Percentiles rank a stretch among this genome's conserved stretches.
These are phyloP conservation scores for Ceriops decandra DNA, from an alignment of 345 rosid genomes.

Conservation along the genomic window DNA sequence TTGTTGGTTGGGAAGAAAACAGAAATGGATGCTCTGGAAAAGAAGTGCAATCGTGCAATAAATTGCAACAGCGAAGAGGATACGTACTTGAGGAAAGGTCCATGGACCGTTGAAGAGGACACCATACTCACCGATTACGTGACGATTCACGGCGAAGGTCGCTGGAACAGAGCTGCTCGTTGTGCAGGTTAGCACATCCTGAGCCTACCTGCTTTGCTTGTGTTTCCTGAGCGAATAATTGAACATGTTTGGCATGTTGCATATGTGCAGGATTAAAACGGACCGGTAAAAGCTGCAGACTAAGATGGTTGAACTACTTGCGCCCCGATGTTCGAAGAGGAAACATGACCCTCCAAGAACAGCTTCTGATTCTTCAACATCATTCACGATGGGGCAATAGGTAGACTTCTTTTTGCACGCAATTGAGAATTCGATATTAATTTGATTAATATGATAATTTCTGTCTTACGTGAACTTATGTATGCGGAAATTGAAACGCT, in stretches of 20 bases:
- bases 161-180: slow-evolving; percentile 76
- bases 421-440: neutral
- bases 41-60: slow-evolving; percentile 23
- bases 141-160: slow-evolving; percentile 72
- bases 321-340: slow-evolving; percentile 87
- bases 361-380: slow-evolving; percentile 72
- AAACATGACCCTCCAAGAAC: slow-evolving; percentile 78
- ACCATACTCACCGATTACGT: slow-evolving; percentile 53
- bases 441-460: neutral
- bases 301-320: slow-evolving; percentile 87
- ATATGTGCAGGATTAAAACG: slow-evolving; percentile 60
- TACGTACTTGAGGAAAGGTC: slow-evolving; percentile 63
- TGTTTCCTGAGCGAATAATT: neutral
- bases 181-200: slow-evolving; percentile 41
- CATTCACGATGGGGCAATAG: slow-evolving; percentile 91
- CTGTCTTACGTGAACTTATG: neutral
- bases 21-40: slow-evolving; percentile 44
- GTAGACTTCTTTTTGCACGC: slow-evolving; percentile 24
- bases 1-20: neutral
- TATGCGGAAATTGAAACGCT: neutral
- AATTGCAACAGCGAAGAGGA: slow-evolving; percentile 36
- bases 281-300: slow-evolving; percentile 91
- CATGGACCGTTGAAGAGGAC: slow-evolving; percentile 88
- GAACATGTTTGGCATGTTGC: neutral
- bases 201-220: too few species aligned